Conservation (phyloP, 2,329 filamentous ascomycete genomes). For the Pseudogymnoascus sp. region DNA sequence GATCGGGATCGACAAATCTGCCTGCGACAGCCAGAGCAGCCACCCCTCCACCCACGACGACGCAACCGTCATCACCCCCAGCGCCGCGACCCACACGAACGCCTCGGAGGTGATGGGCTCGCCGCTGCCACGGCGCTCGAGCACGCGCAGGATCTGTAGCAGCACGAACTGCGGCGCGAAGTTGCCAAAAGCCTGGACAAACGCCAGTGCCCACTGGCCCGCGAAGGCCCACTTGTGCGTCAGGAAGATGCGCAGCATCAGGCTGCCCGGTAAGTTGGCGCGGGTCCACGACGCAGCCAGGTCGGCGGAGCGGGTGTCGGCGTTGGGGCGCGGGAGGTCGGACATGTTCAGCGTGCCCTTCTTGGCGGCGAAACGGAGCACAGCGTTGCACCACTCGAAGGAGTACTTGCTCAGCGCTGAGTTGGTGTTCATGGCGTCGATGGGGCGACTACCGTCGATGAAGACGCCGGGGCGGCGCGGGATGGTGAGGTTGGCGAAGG, state of each 20-base stretch:
- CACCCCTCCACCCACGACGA: slow-evolving; percentile 55
- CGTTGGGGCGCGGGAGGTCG: slow-evolving; percentile 57
- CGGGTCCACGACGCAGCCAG: slow-evolving; percentile 45
- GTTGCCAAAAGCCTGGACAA: slow-evolving; percentile 40
- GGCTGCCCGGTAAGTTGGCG: slow-evolving; percentile 40
- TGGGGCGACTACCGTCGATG: slow-evolving; percentile 43
- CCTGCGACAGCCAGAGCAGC: slow-evolving; percentile 61
- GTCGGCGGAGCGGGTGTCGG: slow-evolving; percentile 46
- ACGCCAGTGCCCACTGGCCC: slow-evolving; percentile 53
- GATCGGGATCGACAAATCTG: slow-evolving; percentile 58
- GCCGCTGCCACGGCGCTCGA: slow-evolving; percentile 50
- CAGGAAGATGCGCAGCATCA: slow-evolving; percentile 56
- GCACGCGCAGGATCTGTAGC: slow-evolving; percentile 55
- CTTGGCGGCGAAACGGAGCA: slow-evolving; percentile 50
- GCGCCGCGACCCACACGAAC: slow-evolving; percentile 62
- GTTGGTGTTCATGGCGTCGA: slow-evolving; percentile 58
- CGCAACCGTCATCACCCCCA: slow-evolving; percentile 53
- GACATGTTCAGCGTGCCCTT: slow-evolving; percentile 55
- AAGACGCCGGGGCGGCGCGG: slow-evolving; percentile 65
- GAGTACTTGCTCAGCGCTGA: slow-evolving; percentile 57
- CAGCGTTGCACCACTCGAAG: slow-evolving; percentile 55
- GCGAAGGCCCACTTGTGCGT: slow-evolving; percentile 52
- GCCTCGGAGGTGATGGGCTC: slow-evolving; percentile 45
- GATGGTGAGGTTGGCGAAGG: slow-evolving; percentile 47
- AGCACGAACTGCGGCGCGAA: slow-evolving; percentile 67